Percentiles rank a stretch among this genome's conserved stretches.
These are phyloP conservation scores for Daldinia loculata DNA, from an alignment of 495 filamentous ascomycete genomes.

Conservation along the genomic window DNA sequence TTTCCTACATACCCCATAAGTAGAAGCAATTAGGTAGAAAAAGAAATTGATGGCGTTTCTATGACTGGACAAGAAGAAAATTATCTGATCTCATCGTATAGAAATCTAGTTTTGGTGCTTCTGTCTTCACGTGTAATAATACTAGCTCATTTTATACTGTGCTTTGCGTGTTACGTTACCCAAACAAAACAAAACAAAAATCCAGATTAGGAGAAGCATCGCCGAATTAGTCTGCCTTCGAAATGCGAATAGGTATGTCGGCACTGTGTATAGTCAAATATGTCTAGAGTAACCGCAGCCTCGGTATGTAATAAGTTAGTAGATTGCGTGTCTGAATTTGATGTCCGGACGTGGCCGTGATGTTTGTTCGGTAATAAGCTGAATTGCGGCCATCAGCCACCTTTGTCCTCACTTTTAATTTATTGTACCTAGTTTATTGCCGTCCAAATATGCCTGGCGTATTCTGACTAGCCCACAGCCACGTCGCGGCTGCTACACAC, in stretches of 20 bases:
- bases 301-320: background rate
- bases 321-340: no score
- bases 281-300: background rate
- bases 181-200: no score
- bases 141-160: background rate
- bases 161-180: background rate
- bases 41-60: background rate
- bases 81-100: background rate
- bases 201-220: background rate
- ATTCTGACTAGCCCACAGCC: background rate
- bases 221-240: background rate
- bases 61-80: background rate
- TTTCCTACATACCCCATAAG: background rate
- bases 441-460: background rate
- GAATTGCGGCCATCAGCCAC: background rate
- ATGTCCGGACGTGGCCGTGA: no score
- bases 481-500: background rate
- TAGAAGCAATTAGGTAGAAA: background rate
- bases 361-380: background rate
- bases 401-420: background rate
- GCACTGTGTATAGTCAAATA: no score
- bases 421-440: background rate
- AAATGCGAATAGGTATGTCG: background rate
- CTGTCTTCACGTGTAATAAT: background rate
- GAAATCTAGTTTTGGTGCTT: background rate